These are phyloP conservation scores for Cunninghamia lanceolata DNA, from an alignment of 75 land plant species.

Conservation along the genomic window DNA sequence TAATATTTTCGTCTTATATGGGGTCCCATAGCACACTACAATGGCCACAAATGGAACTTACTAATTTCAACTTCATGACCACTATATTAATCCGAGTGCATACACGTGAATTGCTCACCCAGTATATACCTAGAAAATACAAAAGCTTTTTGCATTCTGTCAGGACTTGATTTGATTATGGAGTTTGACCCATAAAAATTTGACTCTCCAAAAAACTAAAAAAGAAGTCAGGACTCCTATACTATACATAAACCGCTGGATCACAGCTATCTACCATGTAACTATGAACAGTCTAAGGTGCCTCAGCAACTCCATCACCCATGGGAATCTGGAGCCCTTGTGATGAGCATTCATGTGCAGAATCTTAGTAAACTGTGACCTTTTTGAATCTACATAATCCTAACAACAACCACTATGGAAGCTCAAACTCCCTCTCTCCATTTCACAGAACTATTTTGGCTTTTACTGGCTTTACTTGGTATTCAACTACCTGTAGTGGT, in stretches of 20 bases:
- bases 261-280: not conserved
- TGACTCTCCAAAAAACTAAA: not conserved
- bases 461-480: not conserved
- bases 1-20: not conserved
- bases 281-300: not conserved
- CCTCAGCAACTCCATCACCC: not conserved
- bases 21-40: constrained; percentile 1
- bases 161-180: not conserved
- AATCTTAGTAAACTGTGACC: not conserved
- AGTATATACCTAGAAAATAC: not conserved
- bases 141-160: not conserved
- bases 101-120: not conserved
- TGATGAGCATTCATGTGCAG: not conserved
- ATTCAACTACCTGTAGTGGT: not conserved
- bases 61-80: not conserved
- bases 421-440: not conserved
- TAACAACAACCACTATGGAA: not conserved
- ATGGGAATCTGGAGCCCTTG: not conserved
- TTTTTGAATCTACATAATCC: not conserved
- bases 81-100: not conserved
- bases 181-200: not conserved
- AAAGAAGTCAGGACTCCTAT: not conserved
- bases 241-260: not conserved
- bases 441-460: not conserved
- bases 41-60: not conserved